These are phyloP conservation scores for Heliosperma pusillum DNA, from an alignment of 148 eudicot species.

Conservation along the genomic window DNA sequence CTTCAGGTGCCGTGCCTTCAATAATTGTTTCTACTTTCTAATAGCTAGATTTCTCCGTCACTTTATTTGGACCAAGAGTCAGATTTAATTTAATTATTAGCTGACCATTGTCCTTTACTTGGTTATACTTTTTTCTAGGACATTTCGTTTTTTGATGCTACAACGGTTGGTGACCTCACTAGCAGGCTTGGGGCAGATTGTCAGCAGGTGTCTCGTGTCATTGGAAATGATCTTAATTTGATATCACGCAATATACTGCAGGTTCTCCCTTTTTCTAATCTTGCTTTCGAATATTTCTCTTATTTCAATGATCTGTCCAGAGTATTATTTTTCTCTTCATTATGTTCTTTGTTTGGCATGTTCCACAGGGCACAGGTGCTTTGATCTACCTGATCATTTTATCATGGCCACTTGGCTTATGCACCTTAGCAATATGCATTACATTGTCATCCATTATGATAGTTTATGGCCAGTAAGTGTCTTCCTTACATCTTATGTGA, in stretches of 20 bases:
- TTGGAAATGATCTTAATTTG: slow-evolving; percentile 92
- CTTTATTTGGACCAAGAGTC: background rate
- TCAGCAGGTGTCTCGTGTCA: slow-evolving; percentile 98
- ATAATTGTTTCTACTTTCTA: slow-evolving; percentile 15
- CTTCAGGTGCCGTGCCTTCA: slow-evolving; percentile 55
- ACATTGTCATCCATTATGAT: slow-evolving; percentile 64
- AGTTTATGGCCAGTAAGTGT: slow-evolving; percentile 81
- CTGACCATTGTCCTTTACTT: background rate
- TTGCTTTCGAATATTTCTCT: background rate
- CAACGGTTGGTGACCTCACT: slow-evolving; percentile 94
- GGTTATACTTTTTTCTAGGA: slow-evolving; percentile 48
- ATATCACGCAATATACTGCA: slow-evolving; percentile 87
- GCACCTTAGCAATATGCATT: slow-evolving; percentile 75
- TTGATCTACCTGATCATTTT: slow-evolving; percentile 80
- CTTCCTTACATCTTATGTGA: slow-evolving; percentile 3
- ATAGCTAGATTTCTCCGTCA: background rate
- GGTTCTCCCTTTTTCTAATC: slow-evolving; percentile 38
- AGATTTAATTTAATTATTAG: background rate
- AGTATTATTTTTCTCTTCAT: slow-evolving; percentile 10
- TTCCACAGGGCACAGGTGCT: slow-evolving; percentile 76
- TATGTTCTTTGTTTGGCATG: slow-evolving; percentile 6
- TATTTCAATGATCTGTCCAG: slow-evolving; percentile 1
- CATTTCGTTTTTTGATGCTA: slow-evolving; percentile 77
- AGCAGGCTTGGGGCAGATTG: slow-evolving; percentile 99
- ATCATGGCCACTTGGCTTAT: slow-evolving; percentile 90